Evolutionary conservation across 768 basidiomycete species (phyloP).

Genomic region (Naganishia randhawae): DNA sequence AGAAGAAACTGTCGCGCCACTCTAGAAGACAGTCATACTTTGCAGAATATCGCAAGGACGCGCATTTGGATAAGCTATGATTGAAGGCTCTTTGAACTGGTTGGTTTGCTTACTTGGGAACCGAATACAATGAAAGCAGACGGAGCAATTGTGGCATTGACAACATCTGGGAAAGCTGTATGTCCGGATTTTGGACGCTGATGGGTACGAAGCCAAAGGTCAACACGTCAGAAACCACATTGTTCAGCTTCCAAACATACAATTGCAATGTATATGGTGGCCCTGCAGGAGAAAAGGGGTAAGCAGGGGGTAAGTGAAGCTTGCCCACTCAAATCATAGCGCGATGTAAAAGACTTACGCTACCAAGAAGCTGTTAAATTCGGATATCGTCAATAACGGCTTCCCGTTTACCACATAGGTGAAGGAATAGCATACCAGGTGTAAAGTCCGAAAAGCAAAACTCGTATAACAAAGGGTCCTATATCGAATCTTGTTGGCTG

Average conservation of each 20-base stretch:
- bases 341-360: background rate
- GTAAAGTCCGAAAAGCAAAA: background rate
- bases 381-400: background rate
- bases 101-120: background rate
- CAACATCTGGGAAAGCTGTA: conserved; percentile 1
- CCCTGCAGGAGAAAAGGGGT: background rate
- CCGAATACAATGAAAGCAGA: conserved; percentile 6
- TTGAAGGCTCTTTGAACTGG: background rate
- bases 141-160: conserved; percentile 10
- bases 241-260: background rate
- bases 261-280: conserved; percentile 4
- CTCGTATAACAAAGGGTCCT: conserved; percentile 6
- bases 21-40: background rate
- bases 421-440: conserved; percentile 1
- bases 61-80: background rate
- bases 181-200: background rate
- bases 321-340: too few relatives aligned
- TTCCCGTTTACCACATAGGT: background rate
- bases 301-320: too few relatives aligned
- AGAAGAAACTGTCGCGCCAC: background rate
- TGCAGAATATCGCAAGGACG: background rate
- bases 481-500: conserved; percentile 7
- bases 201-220: background rate
- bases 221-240: background rate
- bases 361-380: conserved; percentile 5